Conservation (phyloP, 208 protist genomes). For the Lotmaria passim region DNA sequence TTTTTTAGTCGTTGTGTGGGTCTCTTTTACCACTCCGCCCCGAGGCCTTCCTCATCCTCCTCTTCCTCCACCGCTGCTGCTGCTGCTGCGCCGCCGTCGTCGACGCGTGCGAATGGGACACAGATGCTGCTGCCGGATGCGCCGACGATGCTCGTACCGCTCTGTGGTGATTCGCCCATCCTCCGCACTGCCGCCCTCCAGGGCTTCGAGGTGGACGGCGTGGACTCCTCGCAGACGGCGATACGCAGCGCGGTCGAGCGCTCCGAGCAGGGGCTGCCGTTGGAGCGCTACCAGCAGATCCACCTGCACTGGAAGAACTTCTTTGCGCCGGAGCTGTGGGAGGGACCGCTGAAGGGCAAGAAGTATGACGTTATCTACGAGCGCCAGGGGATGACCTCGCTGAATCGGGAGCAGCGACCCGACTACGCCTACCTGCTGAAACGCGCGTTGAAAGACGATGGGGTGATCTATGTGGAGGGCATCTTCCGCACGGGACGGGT, state of each 20-base stretch:
- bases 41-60: not conserved
- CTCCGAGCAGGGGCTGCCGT: constrained; percentile 58
- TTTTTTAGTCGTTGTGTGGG: constrained; percentile 13
- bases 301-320: constrained; percentile 82
- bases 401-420: constrained; percentile 77
- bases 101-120: not conserved
- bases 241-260: constrained; percentile 71
- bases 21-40: constrained; percentile 5
- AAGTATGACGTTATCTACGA: constrained; percentile 91
- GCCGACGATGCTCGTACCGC: constrained; percentile 75
- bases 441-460: constrained; percentile 83
- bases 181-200: constrained; percentile 62
- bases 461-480: constrained; percentile 89
- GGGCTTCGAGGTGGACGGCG: constrained; percentile 86
- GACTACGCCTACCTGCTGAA: constrained; percentile 87
- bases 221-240: constrained; percentile 80
- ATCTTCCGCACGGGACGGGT: constrained; percentile 87
- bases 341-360: constrained; percentile 46
- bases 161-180: constrained; percentile 91
- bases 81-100: not conserved
- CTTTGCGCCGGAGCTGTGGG: constrained; percentile 83
- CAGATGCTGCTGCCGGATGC: constrained; percentile 7
- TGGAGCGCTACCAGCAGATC: constrained; percentile 46
- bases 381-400: constrained; percentile 83
- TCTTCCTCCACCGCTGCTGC: not conserved